phyloP scores from a whole-genome alignment of 139 green algal species.

The Yamagishiella unicocca region DNA sequence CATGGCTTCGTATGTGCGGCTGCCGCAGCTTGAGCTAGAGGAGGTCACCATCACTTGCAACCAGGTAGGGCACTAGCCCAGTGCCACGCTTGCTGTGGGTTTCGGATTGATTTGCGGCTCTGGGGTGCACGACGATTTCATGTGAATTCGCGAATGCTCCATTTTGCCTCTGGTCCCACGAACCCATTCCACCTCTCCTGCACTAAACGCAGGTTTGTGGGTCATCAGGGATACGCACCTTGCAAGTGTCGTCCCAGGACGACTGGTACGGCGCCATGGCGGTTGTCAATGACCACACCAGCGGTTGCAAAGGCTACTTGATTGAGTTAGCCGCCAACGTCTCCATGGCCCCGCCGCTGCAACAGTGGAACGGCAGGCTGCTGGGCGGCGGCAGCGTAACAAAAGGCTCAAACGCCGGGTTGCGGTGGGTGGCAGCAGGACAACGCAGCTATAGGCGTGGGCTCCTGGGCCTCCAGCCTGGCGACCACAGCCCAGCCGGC shows the following conservation, averaged over 20 bases:
- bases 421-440: neutral
- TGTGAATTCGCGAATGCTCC: neutral
- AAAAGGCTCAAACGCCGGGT: too few species aligned
- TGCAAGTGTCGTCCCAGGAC: neutral
- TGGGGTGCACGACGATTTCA: neutral
- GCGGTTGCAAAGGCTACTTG: slow-evolving; percentile 7
- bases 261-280: neutral
- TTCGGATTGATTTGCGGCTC: neutral
- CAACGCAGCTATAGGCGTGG: too few species aligned
- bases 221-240: neutral
- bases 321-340: neutral
- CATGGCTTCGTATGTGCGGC: neutral
- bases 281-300: neutral
- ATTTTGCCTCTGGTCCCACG: neutral
- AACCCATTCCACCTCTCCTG: neutral
- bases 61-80: neutral
- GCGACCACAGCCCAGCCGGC: too few species aligned
- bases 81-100: neutral
- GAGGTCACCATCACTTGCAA: slow-evolving; percentile 10
- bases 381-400: too few species aligned
- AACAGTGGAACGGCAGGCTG: too few species aligned
- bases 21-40: neutral
- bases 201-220: neutral
- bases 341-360: neutral
- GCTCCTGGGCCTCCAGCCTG: too few species aligned